Percentiles rank a stretch among this genome's conserved stretches.
Conservation (phyloP, 495 filamentous ascomycete genomes). For the Aspergillus biplanus region DNA sequence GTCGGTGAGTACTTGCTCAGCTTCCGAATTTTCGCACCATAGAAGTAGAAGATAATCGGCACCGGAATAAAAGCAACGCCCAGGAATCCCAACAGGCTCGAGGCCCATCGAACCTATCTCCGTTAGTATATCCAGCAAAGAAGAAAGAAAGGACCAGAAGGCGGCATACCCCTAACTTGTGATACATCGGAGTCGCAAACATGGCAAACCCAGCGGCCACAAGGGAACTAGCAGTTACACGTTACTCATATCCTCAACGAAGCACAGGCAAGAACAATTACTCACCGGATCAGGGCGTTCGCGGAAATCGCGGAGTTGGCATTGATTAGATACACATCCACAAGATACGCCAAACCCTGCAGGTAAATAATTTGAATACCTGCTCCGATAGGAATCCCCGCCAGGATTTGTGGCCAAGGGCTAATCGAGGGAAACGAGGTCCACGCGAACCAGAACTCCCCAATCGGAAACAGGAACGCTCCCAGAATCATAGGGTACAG, state of each 20-base stretch:
- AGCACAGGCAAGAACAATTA: too few relatives aligned
- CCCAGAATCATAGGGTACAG: conserved; percentile 57
- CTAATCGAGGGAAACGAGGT: conserved; percentile 39
- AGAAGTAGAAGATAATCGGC: conserved; percentile 65
- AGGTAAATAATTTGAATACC: conserved; percentile 53
- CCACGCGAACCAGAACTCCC: conserved; percentile 63
- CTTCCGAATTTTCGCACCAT: conserved; percentile 57
- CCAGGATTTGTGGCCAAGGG: conserved; percentile 44
- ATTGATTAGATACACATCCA: conserved; percentile 56
- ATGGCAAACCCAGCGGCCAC: conserved; percentile 60
- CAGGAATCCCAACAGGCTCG: conserved; percentile 62
- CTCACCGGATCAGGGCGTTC: conserved; percentile 47
- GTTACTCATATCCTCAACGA: too few relatives aligned
- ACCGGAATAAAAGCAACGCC: conserved; percentile 60
- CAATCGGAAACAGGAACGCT: conserved; percentile 49
- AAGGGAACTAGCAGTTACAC: conserved; percentile 6
- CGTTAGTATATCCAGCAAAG: too few relatives aligned
- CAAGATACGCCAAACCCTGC: conserved; percentile 54
- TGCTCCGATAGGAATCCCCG: conserved; percentile 40
- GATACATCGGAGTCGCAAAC: conserved; percentile 55
- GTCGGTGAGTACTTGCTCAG: too few relatives aligned
- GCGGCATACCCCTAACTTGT: conserved; percentile 28
- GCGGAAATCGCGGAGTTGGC: conserved; percentile 53
- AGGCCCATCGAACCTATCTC: conserved; percentile 48
- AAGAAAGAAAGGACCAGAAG: too few relatives aligned